These are phyloP conservation scores for Escovopsis sp. DNA, from an alignment of 2,329 filamentous ascomycete species.

Conservation along the genomic window DNA sequence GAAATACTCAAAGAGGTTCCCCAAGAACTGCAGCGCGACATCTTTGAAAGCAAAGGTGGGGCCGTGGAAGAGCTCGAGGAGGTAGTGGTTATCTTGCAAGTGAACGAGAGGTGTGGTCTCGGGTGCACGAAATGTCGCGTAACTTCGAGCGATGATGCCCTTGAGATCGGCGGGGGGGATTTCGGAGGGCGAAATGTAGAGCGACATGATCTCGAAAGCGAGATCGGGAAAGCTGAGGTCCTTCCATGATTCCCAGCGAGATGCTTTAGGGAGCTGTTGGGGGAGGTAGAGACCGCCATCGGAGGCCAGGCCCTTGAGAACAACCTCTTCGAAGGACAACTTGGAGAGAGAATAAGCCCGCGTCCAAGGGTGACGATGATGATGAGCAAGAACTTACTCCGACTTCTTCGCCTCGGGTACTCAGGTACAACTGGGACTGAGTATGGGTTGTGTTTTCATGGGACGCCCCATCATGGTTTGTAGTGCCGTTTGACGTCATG, in stretches of 20 bases:
- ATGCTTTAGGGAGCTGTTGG: conserved; percentile 51
- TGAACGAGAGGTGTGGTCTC: conserved; percentile 63
- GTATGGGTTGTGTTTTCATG: conserved; percentile 20
- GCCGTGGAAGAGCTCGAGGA: conserved; percentile 92
- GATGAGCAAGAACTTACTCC: conserved; percentile 22
- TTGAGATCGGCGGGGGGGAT: conserved; percentile 70
- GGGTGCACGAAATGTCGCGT: conserved; percentile 65
- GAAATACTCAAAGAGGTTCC: conserved; percentile 92
- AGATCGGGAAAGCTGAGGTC: conserved; percentile 68
- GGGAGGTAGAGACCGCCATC: conserved; percentile 87
- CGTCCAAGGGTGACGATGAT: not conserved
- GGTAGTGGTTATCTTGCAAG: conserved; percentile 61
- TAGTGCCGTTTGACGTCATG: conserved; percentile 28
- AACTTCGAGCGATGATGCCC: conserved; percentile 69
- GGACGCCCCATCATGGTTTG: conserved; percentile 17
- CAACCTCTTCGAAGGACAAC: conserved; percentile 83
- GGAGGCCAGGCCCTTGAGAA: conserved; percentile 73
- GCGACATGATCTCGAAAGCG: conserved; percentile 69
- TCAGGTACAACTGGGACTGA: conserved; percentile 34
- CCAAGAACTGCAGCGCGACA: conserved; percentile 72
- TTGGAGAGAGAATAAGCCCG: conserved; percentile 18
- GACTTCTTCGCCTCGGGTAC: conserved; percentile 35
- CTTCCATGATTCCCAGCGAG: conserved; percentile 43
- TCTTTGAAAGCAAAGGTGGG: conserved; percentile 96
- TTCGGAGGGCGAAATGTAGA: conserved; percentile 75